Evolutionary conservation across 352 stramenopile species (phyloP).

Genomic region (Phytopythium delawarense): DNA sequence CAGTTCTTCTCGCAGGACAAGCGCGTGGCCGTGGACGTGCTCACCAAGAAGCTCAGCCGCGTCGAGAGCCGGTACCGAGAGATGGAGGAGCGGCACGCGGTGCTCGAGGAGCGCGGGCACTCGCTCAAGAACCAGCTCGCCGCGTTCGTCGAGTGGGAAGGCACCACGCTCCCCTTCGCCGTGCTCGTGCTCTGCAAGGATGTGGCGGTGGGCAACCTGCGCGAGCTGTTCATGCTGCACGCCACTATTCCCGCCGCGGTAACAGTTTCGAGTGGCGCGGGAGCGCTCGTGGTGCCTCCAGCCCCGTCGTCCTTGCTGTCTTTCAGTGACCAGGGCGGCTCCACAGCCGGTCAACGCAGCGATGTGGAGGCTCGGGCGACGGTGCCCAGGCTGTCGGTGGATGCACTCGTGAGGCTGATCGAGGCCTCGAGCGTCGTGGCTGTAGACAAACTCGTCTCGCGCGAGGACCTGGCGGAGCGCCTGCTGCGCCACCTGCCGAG

Average conservation of each 20-base stretch:
- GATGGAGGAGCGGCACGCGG: conserved; percentile 55
- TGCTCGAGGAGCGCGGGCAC: conserved; percentile 44
- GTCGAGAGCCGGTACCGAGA: conserved; percentile 60
- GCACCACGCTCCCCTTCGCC: conserved; percentile 34
- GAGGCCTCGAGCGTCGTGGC: conserved; percentile 35
- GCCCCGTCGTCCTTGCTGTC: background rate
- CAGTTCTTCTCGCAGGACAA: conserved; percentile 82
- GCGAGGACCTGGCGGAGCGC: conserved; percentile 22
- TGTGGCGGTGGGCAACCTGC: conserved; percentile 37
- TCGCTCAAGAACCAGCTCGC: conserved; percentile 39
- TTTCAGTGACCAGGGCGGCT: background rate
- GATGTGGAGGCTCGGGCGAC: conserved; percentile 6
- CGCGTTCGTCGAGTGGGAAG: conserved; percentile 55
- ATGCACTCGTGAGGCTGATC: conserved; percentile 41
- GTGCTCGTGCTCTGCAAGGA: conserved; percentile 54
- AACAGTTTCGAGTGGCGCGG: too few species aligned
- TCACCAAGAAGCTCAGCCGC: conserved; percentile 68
- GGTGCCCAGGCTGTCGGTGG: conserved; percentile 29
- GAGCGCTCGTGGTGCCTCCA: background rate
- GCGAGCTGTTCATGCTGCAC: conserved; percentile 48
- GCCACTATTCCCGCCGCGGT: conserved; percentile 9
- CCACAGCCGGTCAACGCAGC: background rate
- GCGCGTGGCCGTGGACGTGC: conserved; percentile 64
- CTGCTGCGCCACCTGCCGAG: conserved; percentile 31
- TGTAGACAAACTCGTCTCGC: conserved; percentile 29